Evolutionary conservation across 192 early-diverging fungal species (phyloP), one percentile per base, ranked within the genome.

Genomic region (Coemansia sp.): DNA sequence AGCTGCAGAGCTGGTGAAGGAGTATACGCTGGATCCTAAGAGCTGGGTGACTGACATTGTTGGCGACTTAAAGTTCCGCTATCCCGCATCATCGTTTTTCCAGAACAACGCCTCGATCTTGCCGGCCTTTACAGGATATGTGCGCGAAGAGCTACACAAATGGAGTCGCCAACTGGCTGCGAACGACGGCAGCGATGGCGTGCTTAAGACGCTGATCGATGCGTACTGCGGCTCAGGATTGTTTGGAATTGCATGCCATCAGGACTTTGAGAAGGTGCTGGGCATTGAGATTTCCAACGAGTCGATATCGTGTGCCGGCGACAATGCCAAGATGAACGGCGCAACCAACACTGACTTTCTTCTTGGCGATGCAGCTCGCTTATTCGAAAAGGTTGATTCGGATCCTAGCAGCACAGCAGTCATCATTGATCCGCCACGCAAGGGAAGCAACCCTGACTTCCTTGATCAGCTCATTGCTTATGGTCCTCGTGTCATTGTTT

Each of bases 171-270:
- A n/a, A 9, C 45, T 73, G 43, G 62, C 49, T 23, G 53, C 35
- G 2, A 60, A 61, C 1, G 47, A 59, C 9, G 62, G 25, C 9
- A 39, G 67, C 53, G 53, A 63, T 47, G 63, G 82, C 49, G 73
- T 61, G 39, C 76, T 84, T 32, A 65, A 57, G 43, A 81, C 82
- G 50, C 76, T 89, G 19, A 83, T 91, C 23, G 89, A 91, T 58
- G 87, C 89, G 0, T 91, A 89, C 70, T 91, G 89, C 66, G 89
- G 89, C 9, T 83, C 89, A 1, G 89, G 89, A 8, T 65, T 91
- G 21, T 91, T 91, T 79, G 87, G 85, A 4, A 83, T 91, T 24
- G 77, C 87, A 1, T 88, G 85, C 58, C 76, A 83, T 21, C 58
- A 69, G 14, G 83, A 77, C 8, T 91, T 89, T 62, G 76, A 86